phyloP scores from a whole-genome alignment of 78 protist species.

The Dictyostelium intermedium region DNA sequence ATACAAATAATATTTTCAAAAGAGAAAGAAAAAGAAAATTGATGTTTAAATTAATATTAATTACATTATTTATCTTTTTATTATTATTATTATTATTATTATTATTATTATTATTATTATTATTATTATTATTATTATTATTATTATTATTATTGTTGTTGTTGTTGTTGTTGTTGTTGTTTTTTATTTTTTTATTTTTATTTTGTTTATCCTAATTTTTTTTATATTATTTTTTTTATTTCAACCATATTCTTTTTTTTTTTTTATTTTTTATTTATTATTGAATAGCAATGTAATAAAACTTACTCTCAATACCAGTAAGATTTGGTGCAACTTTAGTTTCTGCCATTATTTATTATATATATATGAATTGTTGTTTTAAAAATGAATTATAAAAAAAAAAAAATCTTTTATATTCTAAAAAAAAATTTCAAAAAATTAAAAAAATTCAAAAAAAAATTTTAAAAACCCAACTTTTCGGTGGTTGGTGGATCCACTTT shows the following conservation, averaged over 20 bases:
- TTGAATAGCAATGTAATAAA: too few relatives aligned
- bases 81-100: too few relatives aligned
- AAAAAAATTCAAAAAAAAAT: not conserved
- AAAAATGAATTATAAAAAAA: not conserved
- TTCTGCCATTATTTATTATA: not conserved
- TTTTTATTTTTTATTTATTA: not conserved
- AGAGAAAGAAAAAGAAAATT: too few relatives aligned
- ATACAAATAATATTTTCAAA: not conserved
- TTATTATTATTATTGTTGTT: too few relatives aligned
- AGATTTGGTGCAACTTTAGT: not conserved
- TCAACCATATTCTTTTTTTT: too few relatives aligned
- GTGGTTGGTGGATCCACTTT: not conserved
- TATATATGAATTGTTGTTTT: not conserved
- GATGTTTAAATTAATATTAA: not conserved
- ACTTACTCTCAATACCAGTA: slow-evolving; percentile 10
- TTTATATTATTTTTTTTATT: too few relatives aligned
- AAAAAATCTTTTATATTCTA: not conserved
- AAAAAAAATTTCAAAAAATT: too few relatives aligned
- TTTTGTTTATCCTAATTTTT: too few relatives aligned
- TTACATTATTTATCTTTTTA: not conserved
- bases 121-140: too few relatives aligned
- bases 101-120: too few relatives aligned
- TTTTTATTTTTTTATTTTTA: not conserved
- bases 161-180: too few relatives aligned
- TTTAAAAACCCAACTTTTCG: not conserved